Evolutionary conservation across 2,329 filamentous ascomycete species (phyloP), one percentile per base, ranked within the genome.

Genomic region (Nothomitra cinnamomea): DNA sequence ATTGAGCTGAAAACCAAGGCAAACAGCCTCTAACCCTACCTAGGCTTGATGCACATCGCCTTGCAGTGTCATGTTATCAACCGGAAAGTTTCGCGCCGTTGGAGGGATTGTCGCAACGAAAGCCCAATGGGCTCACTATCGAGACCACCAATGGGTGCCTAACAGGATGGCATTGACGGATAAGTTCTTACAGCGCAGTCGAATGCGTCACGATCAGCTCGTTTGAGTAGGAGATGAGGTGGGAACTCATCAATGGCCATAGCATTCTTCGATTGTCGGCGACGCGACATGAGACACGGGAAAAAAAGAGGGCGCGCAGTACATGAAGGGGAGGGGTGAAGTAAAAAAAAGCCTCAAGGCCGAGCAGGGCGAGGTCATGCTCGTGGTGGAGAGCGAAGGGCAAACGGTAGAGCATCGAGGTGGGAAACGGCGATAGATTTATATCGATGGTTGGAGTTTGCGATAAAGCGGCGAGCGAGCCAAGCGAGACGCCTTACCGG

Each of bases 381-480:
- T 28, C 43, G 22, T 47, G 43, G 21, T 3, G 22, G 43, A 47
- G 43, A 21, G 19, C 41, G 43, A 47, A 47, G 21, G 22, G 43
- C 43, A 47, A 47, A 47, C 3, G 21, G 43, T 47, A 47, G 43
- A 47, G 22, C 15, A 47, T 47, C 2, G 43, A 47, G 2, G 13
- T 47, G 43, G 43, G 22, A 47, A 47, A 47, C 28, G 22, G 43
- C 43, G 43, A 47, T 25, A 47, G 43, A 47, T 47, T 47, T n/a
- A n/a, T n/a, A n/a, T n/a, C n/a, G n/a, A n/a, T n/a, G n/a, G n/a
- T n/a, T n/a, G n/a, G n/a, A n/a, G 41, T 21, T 43, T 21, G 41
- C 41, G 41, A 43, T 21, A 43, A 43, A 43, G 41, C 41, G 41
- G 41, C 41, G 41, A 21, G 41, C 19, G 17, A 21, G 41, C 41